Evolutionary conservation across 208 protist species (phyloP).

Genomic region (Trypanosoma rangeli): DNA sequence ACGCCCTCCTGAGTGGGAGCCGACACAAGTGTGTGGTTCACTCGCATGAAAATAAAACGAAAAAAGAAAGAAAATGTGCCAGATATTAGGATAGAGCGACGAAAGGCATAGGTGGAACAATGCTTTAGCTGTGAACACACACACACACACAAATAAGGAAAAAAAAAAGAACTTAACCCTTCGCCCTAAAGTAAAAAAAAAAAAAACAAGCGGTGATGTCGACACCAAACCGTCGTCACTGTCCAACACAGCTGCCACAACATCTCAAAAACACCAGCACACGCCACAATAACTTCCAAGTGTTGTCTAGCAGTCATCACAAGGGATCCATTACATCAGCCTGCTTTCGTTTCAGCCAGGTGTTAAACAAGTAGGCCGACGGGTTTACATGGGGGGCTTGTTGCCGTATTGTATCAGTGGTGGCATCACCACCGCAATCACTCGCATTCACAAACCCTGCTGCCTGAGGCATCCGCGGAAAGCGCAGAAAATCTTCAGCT

Average conservation of each 20-base stretch:
- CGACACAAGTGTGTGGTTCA: neutral
- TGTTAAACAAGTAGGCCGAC: constrained; percentile 43
- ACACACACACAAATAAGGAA: neutral
- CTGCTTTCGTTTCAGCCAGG: constrained; percentile 37
- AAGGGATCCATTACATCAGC: constrained; percentile 7
- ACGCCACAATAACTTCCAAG: neutral
- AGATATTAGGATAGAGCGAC: too few species aligned
- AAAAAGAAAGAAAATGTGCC: constrained; percentile 14
- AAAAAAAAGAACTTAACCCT: constrained; percentile 9
- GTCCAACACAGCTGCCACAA: too few species aligned
- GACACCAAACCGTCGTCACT: neutral
- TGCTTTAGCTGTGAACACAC: neutral
- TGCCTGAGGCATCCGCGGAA: constrained; percentile 30
- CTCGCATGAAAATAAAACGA: neutral
- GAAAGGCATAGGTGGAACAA: too few species aligned
- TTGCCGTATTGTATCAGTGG: constrained; percentile 13
- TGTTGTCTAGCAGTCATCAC: neutral
- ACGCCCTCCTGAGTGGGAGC: neutral
- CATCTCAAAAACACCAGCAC: neutral
- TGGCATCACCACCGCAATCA: constrained; percentile 4
- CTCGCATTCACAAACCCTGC: constrained; percentile 4
- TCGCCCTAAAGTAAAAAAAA: constrained; percentile 7
- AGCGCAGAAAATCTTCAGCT: constrained; percentile 28
- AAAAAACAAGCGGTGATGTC: neutral
- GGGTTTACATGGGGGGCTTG: constrained; percentile 28